A percentile compares a stretch with the other conserved stretches of the same genome.
phyloP scores from a whole-genome alignment of 169 alveolate genomes.

The Plasmodium berghei region DNA sequence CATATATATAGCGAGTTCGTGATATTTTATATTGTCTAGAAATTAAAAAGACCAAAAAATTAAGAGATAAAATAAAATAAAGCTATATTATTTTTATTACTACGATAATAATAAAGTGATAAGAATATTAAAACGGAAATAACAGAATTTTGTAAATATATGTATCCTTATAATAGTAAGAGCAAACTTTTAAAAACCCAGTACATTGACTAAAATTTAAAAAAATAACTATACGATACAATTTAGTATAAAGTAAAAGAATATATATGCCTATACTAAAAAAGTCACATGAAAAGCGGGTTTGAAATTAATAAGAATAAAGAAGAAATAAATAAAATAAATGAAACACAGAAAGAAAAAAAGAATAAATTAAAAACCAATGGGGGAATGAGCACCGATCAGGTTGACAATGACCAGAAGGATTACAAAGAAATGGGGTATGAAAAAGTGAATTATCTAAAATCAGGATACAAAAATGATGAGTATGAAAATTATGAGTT shows the following conservation, averaged over 20 bases:
- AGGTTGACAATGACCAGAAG: neutral
- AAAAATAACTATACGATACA: no score
- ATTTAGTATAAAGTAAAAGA: neutral
- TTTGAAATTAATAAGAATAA: neutral
- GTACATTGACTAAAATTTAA: no score
- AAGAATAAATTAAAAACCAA: neutral
- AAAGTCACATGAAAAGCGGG: constrained; percentile 20
- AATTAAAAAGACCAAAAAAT: no score
- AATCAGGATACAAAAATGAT: constrained; percentile 4
- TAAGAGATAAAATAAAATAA: no score
- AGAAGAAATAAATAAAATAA: constrained; percentile 6
- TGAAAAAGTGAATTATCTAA: neutral
- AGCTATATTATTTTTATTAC: no score
- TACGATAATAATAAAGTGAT: no score
- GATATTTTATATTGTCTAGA: no score
- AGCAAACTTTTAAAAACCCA: no score
- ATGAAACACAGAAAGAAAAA: constrained; percentile 22
- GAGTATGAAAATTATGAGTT: constrained; percentile 1
- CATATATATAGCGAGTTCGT: no score
- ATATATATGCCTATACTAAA: neutral
- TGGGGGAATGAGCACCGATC: neutral
- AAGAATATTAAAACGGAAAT: no score
- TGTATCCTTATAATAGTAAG: no score
- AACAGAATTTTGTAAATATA: no score
- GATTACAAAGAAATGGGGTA: neutral